These are phyloP conservation scores for Gyrodon lividus DNA, from an alignment of 768 basidiomycete genomes.

Conservation along the genomic window DNA sequence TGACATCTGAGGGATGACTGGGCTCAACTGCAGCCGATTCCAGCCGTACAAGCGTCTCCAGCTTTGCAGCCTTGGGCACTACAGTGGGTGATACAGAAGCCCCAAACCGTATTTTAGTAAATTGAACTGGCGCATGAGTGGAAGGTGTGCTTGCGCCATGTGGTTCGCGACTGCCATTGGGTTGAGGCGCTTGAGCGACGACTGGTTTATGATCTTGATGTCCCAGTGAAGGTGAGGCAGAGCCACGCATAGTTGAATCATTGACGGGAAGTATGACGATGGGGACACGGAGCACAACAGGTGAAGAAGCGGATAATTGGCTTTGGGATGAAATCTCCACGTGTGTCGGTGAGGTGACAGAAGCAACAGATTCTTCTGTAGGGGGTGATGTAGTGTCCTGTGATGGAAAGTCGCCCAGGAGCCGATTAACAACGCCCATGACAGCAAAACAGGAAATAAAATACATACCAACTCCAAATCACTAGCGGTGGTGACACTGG, in stretches of 20 bases:
- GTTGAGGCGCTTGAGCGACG: background rate
- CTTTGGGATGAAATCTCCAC: background rate
- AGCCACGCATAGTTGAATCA: conserved; percentile 34
- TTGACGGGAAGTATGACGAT: conserved; percentile 43
- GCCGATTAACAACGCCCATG: background rate
- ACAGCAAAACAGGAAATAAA: background rate
- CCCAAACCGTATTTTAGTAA: conserved; percentile 1
- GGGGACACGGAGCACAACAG: conserved; percentile 33
- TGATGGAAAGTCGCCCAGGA: background rate
- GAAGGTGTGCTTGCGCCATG: conserved; percentile 11
- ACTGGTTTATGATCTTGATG: background rate
- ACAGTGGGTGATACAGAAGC: background rate
- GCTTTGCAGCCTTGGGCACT: conserved; percentile 1
- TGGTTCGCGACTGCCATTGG: conserved; percentile 11
- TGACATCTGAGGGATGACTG: background rate
- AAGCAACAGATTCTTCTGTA: conserved; percentile 15
- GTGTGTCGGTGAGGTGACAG: background rate
- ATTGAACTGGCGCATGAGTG: conserved; percentile 21
- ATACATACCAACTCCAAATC: conserved; percentile 17
- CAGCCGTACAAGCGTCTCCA: background rate
- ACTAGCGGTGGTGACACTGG: conserved; percentile 33
- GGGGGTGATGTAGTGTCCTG: conserved; percentile 22
- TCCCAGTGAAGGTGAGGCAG: conserved; percentile 9
- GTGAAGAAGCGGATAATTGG: conserved; percentile 6
- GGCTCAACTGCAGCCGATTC: background rate